Evolutionary conservation across 306 rosid genomes (phyloP), one percentile per base, ranked within the genome.

Genomic region (Medicago lupulina): DNA sequence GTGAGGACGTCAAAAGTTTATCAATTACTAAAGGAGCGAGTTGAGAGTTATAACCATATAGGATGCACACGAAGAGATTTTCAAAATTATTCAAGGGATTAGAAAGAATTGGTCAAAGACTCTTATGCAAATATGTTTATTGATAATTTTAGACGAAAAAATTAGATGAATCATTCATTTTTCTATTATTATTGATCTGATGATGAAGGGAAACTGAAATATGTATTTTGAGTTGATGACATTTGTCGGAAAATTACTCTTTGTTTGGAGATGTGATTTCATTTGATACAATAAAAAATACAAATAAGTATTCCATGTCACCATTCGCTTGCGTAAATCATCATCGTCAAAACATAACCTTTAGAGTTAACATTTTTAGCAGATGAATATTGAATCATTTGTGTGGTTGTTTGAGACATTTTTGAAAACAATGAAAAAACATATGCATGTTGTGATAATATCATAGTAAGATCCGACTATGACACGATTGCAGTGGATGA

Each of bases 211-310:
- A 69, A 25, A 9, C 0, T 67, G 2, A 67, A 67, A 46, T 19
- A 7, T 21, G 8, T 19, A 12, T 67, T 67, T 44, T 67, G 57
- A 39, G 40, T 0, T 0, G 39, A 67, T 67, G 55, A 2, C 10
- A 17, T 67, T 13, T 19, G 13, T 14, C 0, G 17, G 14, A 67
- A 19, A 67, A 67, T 11, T 67, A 67, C 12, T 67, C 36, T 67
- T 21, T 19, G 5, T 67, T 67, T 67, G 40, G 11, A 67, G 72
- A 67, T 6, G 11, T 44, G 17, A 7, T 68, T 68, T 68, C 59
- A 14, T 47, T 68, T 47, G 73, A 25, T 43, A 47, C 21, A 6
- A 68, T 6, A 25, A 25, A 68, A 1, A 7, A 2, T 46, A 68
- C 41, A 68, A 67, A 67, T 19, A 67, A 19, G 17, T 67, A 67